Conservation (phyloP, 345 rosid species). For the Citrus sinensis region DVS_A1.0 CM039162.1:23150501-23151000, state of each 20-base stretch:
- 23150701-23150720: not conserved
- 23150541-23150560: constrained; percentile 42
- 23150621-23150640: too few species aligned
- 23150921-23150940: not conserved
- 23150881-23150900: not conserved
- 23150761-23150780: not conserved
- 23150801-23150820: too few species aligned
- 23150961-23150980: too few species aligned
- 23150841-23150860: too few species aligned
- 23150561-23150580: constrained; percentile 66
- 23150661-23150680: not conserved
- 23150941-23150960: not conserved
- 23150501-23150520: constrained; percentile 63
- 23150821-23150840: too few species aligned
- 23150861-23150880: not conserved
- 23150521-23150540: constrained; percentile 71
- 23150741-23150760: not conserved
- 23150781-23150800: not conserved
- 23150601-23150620: not conserved
- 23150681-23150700: not conserved
- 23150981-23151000: too few species aligned
- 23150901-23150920: not conserved
- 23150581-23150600: constrained; percentile 60
- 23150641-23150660: not conserved
- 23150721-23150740: not conserved